Conservation (phyloP, 2,329 filamentous ascomycete genomes). For the Cladosporium velox region DNA sequence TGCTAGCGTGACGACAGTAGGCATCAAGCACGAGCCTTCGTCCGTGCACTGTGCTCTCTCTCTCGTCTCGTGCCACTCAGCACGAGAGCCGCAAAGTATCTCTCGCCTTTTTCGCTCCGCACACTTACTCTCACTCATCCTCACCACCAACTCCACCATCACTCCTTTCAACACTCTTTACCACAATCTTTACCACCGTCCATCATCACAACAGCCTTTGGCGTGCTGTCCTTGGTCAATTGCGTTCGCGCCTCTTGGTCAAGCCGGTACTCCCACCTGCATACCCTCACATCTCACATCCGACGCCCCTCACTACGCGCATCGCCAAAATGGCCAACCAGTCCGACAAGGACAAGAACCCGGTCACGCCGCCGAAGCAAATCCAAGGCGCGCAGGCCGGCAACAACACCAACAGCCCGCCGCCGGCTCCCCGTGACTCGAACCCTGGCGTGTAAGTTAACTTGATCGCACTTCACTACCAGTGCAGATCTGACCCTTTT, state of each 20-base stretch:
- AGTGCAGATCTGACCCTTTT: neutral
- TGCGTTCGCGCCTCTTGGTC: neutral
- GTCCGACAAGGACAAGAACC: neutral
- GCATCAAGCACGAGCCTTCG: neutral
- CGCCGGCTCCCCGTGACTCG: neutral
- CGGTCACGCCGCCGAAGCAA: neutral
- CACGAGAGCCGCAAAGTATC: neutral
- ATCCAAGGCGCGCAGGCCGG: neutral
- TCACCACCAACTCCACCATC: neutral
- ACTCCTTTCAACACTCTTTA: neutral
- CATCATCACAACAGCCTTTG: neutral
- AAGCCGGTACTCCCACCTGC: neutral
- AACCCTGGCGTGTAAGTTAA: conserved; percentile 6
- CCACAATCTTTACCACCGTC: neutral
- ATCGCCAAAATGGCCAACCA: neutral
- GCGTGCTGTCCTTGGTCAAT: neutral
- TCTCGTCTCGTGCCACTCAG: neutral
- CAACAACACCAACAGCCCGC: neutral
- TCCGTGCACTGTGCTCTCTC: neutral
- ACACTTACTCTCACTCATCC: neutral
- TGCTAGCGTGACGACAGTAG: neutral
- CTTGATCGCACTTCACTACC: neutral
- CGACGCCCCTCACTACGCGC: neutral
- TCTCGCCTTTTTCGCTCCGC: neutral
- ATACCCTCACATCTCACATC: neutral